Evolutionary conservation across 169 alveolate species (phyloP), one percentile per base, ranked within the genome.

Genomic region (Eimeria maxima): DNA sequence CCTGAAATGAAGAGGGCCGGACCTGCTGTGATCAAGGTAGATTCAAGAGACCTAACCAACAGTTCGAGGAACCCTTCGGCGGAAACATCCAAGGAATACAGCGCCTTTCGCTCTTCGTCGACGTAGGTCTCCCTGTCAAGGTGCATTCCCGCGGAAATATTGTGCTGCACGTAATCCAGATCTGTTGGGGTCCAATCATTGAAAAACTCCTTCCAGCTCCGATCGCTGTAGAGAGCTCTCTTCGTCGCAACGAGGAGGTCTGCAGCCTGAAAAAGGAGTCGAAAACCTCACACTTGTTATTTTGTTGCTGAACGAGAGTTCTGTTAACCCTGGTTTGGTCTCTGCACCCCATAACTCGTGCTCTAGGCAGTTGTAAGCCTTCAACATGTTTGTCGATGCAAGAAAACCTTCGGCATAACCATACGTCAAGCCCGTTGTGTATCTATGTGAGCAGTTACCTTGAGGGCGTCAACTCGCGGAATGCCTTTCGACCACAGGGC

Each of bases 401-500:
- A 29, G 45, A 13, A 4, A 27, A 4, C 50, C 14, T 16, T 1
- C 16, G 33, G 18, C 16, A 71, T 53, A 33, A 53, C 57, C 57
- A 29, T n/a, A 27, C 13, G 29, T 6, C n/a, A 24, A 76, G 88
- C 22, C 81, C 50, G 53, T 71, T 47, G 11, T 14, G 81, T 33
- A 69, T 24, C 38, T 47, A 33, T 69, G 50, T 7, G 4, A 22
- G 4, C 16, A 38, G 5, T 57, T 87, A 87, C 93, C 93, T 18
- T 57, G 81, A 57, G 63, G 13, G 93, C 93, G 29, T 87, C 93
- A 44, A 60, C 24, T 63, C 93, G 60, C 5, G 78, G 93, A 42
- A 87, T 65, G 83, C 93, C 93, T 87, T 63, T 87, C 33, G 93
- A 60, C 93, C 93, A 87, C 63, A 87, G 93, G 29, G 81, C 76